A percentile compares a stretch with the other conserved stretches of the same genome.
phyloP scores from a whole-genome alignment of 2,329 filamentous ascomycete species.

The Tolypocladium ovalisporum region DNA sequence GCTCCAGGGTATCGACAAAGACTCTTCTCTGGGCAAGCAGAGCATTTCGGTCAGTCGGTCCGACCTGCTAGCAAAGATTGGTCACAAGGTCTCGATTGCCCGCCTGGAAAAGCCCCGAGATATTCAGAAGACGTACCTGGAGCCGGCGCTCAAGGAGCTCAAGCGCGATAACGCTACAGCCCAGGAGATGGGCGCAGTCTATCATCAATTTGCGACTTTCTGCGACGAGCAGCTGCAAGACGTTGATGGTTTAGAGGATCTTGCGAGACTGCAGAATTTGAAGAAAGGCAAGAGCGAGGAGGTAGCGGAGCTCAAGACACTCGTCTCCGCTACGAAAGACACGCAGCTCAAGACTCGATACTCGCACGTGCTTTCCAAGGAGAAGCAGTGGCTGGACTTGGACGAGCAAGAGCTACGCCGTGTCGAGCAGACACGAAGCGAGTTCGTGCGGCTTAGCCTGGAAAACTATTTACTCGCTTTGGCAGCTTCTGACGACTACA shows the following conservation, averaged over 20 bases:
- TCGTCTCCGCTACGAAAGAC: slow-evolving; percentile 38
- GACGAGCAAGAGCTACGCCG: slow-evolving; percentile 80
- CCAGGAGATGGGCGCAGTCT: slow-evolving; percentile 73
- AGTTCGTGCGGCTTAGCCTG: slow-evolving; percentile 78
- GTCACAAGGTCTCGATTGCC: slow-evolving; percentile 80
- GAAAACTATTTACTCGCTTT: slow-evolving; percentile 89
- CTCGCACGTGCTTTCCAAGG: slow-evolving; percentile 53
- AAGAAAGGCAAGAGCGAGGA: slow-evolving; percentile 74
- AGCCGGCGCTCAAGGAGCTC: slow-evolving; percentile 73
- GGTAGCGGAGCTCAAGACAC: slow-evolving; percentile 58
- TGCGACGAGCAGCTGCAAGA: slow-evolving; percentile 92
- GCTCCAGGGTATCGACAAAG: slow-evolving; percentile 59
- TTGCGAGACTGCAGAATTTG: slow-evolving; percentile 68
- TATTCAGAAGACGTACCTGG: slow-evolving; percentile 79
- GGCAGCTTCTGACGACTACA: slow-evolving; percentile 73
- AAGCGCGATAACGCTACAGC: slow-evolving; percentile 51
- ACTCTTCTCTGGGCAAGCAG: slow-evolving; percentile 54
- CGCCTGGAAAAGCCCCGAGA: slow-evolving; percentile 82
- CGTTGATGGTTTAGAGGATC: slow-evolving; percentile 72
- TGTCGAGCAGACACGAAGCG: slow-evolving; percentile 62
- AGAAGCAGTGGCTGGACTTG: slow-evolving; percentile 81
- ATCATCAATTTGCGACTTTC: slow-evolving; percentile 89
- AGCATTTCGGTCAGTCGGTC: slow-evolving; percentile 62
- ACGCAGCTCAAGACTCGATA: slow-evolving; percentile 45
- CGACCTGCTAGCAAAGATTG: slow-evolving; percentile 77